Evolutionary conservation across 306 rosid genomes (phyloP), one percentile per base, ranked within the genome.

Genomic region (Gastrolobium villosum): DNA sequence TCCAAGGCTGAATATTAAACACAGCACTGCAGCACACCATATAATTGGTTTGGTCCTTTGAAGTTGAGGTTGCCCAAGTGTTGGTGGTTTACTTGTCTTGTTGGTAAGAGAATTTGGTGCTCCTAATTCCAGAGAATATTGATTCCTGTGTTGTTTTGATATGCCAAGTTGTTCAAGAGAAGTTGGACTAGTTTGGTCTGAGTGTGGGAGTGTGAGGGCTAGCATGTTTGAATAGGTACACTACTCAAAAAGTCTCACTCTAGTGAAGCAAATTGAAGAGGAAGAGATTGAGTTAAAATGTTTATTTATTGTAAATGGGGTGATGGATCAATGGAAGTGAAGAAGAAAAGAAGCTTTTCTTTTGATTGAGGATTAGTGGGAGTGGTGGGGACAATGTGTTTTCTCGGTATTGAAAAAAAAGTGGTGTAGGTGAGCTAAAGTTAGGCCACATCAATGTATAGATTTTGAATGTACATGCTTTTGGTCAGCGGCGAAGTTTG

Each of bases 1-100:
- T 6, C 85, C 3, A 34, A 96, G 86, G 85, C 99, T 91, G 59
- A 96, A 96, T 41, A 91, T 52, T 62, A 96, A 86, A 80, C 99
- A 93, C 11, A 89, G 37, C 9, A 85, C 20, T 8, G 98, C 94
- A 72, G 85, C 79, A 57, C 83, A 93, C 99, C 99, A 96, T 79
- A 90, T 63, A 4, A 89, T 14, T 3, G 97, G 97, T 81, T 93
- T 96, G 4, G 98, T 93, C 37, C 79, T 87, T 63, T 80, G 90
- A 59, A 75, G 84, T 46, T 34, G 76, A 36, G 89, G 84, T 36
- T 72, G 84, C 3, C 79, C 37, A 1, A 92, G 84, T 36, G 70
- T 81, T 44, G 81, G 72, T 48, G 87, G 84, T 44, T 84, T 83
- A 3, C 52, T 76, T 75, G 68, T 20, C 49, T 57, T 87, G 46